Conservation (phyloP, 108 stramenopile genomes). For the Nitzschia putrida region DNA sequence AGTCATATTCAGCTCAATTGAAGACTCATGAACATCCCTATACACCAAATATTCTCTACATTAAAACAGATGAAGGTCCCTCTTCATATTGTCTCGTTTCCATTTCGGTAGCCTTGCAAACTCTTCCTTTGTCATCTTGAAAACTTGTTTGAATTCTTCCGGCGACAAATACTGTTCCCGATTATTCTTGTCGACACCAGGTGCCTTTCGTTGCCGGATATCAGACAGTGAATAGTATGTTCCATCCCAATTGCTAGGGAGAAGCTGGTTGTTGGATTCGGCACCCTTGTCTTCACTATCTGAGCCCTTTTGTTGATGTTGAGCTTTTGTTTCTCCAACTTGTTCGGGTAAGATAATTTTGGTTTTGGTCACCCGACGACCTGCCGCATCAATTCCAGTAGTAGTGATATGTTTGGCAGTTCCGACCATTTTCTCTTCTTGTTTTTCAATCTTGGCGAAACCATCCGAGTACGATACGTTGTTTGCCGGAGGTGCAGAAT, state of each 20-base stretch:
- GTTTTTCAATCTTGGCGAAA: constrained; percentile 23
- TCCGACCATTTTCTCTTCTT: constrained; percentile 30
- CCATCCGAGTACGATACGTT: not conserved
- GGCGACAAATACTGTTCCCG: constrained; percentile 40
- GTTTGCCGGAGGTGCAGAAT: not conserved
- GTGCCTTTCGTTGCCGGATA: constrained; percentile 19
- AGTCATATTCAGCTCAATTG: not conserved
- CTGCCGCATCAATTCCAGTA: constrained; percentile 16
- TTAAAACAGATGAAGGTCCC: constrained; percentile 14
- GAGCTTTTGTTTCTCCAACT: constrained; percentile 20
- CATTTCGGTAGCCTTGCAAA: constrained; percentile 33
- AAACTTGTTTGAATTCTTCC: constrained; percentile 30
- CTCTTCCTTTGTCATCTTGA: constrained; percentile 40
- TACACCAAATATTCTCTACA: not conserved
- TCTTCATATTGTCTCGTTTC: constrained; percentile 32
- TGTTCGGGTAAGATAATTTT: constrained; percentile 28
- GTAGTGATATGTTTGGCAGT: constrained; percentile 22
- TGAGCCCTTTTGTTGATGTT: constrained; percentile 10
- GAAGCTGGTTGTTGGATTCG: constrained; percentile 1
- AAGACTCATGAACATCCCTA: not conserved
- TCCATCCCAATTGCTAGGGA: constrained; percentile 26
- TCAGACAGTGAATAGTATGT: constrained; percentile 14
- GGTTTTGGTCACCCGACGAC: constrained; percentile 24
- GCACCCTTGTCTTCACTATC: not conserved
- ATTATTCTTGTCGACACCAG: constrained; percentile 22